Evolutionary conservation across 2,329 filamentous ascomycete genomes (phyloP), one percentile per base, ranked within the genome.

Genomic region (Trichoderma atroviride): DNA sequence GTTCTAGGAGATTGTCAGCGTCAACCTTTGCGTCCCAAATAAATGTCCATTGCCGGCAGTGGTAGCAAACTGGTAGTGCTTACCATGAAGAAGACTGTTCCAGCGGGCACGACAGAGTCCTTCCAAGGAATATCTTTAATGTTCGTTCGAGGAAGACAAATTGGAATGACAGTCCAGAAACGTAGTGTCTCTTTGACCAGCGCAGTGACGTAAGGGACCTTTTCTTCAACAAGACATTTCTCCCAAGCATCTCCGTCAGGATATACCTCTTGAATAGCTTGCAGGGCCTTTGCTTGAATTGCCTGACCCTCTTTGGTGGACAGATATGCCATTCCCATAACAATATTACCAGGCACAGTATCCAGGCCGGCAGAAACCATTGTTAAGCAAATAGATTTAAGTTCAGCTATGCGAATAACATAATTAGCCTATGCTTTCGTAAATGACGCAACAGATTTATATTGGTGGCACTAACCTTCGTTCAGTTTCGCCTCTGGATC

Each of bases 291-390:
- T 67, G 85, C 80, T 78, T 96, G 92, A 70, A 94, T 90, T 3
- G 85, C 83, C 73, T 92, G 90, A 16, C 92, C 91, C 13, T 89
- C 82, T 0, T 85, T 79, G 0, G 87, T 89, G n/a, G 90, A 87
- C 2, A 96, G 85, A 73, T 92, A 92, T 2, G 91, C 92, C 56
- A 95, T 87, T 14, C 90, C 89, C 90, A 93, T 93, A 74, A 93
- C 90, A 11, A 95, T 80, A 71, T 94, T 94, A 13, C 89, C 91
- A 0, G 92, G 91, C 1, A 96, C 90, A 0, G 92, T 96, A 76
- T 96, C 92, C 19, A 95, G 86, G 22, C 92, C 92, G 0, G 91
- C 92, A 1, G 90, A 92, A 0, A 95, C 90, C 87, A 95, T 94
- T 29, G 91, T 93, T 29, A 96, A 80, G 76, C 92, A 93, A 73